Evolutionary conservation across 1,284 basidiomycete species (phyloP).

Genomic region (Jaminaea rosea): DNA sequence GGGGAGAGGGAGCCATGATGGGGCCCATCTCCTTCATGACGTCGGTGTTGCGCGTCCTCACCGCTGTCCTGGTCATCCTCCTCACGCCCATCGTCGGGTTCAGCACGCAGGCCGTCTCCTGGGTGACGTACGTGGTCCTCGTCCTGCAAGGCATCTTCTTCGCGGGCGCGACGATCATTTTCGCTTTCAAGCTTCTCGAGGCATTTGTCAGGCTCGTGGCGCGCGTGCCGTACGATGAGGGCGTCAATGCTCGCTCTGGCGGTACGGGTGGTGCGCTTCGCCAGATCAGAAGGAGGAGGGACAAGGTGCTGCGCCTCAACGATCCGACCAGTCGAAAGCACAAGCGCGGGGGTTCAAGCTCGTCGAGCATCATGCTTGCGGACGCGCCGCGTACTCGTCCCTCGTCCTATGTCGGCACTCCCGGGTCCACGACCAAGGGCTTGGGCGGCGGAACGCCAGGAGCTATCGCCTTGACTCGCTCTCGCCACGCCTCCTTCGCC

Average conservation of each 20-base stretch:
- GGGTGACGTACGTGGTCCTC: constrained; percentile 86
- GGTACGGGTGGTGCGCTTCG: constrained; percentile 33
- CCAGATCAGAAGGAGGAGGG: constrained; percentile 20
- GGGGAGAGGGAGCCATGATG: constrained; percentile 94
- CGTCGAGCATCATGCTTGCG: background rate
- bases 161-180: constrained; percentile 67
- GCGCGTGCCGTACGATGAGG: constrained; percentile 69
- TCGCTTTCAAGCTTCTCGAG: constrained; percentile 75
- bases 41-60: constrained; percentile 77
- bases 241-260: constrained; percentile 18
- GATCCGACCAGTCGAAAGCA: constrained; percentile 3
- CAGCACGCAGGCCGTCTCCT: constrained; percentile 52
- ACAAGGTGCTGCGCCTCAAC: constrained; percentile 24
- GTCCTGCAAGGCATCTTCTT: constrained; percentile 78
- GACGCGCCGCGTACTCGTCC: background rate
- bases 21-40: constrained; percentile 83
- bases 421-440: constrained; percentile 1
- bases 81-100: constrained; percentile 66
- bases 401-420: constrained; percentile 12
- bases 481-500: constrained; percentile 26
- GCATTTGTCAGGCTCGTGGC: constrained; percentile 69
- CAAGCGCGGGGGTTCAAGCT: background rate
- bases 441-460: constrained; percentile 3
- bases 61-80: constrained; percentile 79
- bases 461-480: constrained; percentile 22